Evolutionary conservation across 2,329 filamentous ascomycete genomes (phyloP).

Genomic region (Sporothrix brasiliensis): DNA sequence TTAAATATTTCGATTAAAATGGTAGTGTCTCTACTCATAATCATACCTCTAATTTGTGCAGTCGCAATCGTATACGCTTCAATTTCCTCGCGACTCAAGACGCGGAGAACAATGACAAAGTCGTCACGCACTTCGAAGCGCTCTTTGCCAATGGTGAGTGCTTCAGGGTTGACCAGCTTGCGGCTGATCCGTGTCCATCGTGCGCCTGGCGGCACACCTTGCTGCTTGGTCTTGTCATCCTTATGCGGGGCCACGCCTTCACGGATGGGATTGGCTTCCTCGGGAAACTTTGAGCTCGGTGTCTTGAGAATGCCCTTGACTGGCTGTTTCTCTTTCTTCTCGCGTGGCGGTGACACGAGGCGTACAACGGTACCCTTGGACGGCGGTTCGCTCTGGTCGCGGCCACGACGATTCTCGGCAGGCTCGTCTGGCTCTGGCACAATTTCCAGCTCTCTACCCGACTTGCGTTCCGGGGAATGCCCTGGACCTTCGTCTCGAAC

Average conservation of each 20-base stretch:
- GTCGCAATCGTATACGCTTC: constrained; percentile 83
- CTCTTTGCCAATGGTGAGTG: constrained; percentile 82
- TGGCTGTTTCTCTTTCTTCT: constrained; percentile 55
- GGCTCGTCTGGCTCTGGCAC: constrained; percentile 3
- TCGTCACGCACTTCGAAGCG: constrained; percentile 90
- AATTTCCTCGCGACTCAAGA: constrained; percentile 86
- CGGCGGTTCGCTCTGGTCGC: constrained; percentile 28
- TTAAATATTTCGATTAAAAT: background rate
- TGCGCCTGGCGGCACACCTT: constrained; percentile 71
- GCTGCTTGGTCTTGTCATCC: constrained; percentile 73
- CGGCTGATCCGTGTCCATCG: constrained; percentile 93
- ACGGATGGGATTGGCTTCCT: constrained; percentile 78
- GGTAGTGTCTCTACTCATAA: background rate
- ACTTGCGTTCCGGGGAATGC: background rate
- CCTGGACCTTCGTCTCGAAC: constrained; percentile 1
- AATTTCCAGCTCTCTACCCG: background rate
- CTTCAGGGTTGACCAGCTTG: constrained; percentile 85
- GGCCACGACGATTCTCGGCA: constrained; percentile 16
- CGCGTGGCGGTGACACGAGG: constrained; percentile 72
- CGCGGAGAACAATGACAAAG: constrained; percentile 88
- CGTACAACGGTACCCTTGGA: constrained; percentile 48
- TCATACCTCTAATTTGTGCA: constrained; percentile 74
- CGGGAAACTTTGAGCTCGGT: constrained; percentile 81
- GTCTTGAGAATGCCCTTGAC: constrained; percentile 85
- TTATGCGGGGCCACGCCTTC: constrained; percentile 95